Percentiles rank a stretch among this genome's conserved stretches.
phyloP scores from a whole-genome alignment of 1,284 basidiomycete species.

The Tylopilus sp. region DNA sequence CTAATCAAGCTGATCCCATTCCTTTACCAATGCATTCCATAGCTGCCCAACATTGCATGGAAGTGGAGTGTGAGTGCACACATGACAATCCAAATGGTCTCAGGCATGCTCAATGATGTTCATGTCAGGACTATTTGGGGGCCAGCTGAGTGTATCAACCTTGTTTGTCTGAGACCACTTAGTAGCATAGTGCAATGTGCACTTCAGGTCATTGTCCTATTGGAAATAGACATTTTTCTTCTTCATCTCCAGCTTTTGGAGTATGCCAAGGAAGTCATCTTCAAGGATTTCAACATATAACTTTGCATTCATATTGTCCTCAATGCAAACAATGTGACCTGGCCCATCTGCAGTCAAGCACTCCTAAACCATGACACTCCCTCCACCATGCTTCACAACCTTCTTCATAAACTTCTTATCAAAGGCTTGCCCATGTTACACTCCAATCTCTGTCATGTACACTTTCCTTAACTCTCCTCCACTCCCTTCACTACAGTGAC shows the following conservation, averaged over 20 bases:
- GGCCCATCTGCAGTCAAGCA: too few relatives aligned
- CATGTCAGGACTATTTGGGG: conserved; percentile 6
- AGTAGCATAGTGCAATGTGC: neutral
- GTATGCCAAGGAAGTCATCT: conserved; percentile 3
- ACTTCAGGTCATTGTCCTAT: conserved; percentile 2
- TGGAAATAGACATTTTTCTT: conserved; percentile 8
- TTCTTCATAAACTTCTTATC: too few relatives aligned
- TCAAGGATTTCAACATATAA: neutral
- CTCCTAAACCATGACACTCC: too few relatives aligned
- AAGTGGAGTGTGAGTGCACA: neutral
- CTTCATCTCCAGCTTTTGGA: neutral
- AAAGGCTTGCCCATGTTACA: too few relatives aligned
- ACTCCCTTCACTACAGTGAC: too few relatives aligned
- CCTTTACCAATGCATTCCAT: conserved; percentile 1
- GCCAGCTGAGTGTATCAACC: neutral
- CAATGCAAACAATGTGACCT: too few relatives aligned
- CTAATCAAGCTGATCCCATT: neutral
- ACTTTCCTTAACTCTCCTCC: too few relatives aligned
- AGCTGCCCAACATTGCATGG: neutral
- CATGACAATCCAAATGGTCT: conserved; percentile 1
- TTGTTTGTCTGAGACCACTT: neutral
- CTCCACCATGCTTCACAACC: too few relatives aligned
- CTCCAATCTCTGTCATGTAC: too few relatives aligned
- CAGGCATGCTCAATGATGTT: conserved; percentile 7
- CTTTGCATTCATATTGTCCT: too few relatives aligned